Conservation (phyloP, 208 protist species). For the Trypanosoma platydactyli region DNA sequence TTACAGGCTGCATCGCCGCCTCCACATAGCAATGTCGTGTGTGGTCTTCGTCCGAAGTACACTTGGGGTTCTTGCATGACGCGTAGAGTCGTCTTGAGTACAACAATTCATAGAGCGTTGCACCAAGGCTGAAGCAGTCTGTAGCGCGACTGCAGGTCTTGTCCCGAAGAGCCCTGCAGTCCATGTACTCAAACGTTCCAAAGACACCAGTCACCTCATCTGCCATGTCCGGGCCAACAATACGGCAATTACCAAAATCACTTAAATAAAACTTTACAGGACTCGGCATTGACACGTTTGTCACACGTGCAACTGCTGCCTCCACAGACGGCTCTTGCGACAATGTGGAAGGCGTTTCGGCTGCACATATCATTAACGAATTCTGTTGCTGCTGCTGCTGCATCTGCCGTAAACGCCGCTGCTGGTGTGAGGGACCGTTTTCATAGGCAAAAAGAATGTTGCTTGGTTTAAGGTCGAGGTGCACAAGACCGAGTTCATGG, state of each 20-base stretch:
- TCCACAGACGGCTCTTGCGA: neutral
- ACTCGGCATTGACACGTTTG: neutral
- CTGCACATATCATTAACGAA: neutral
- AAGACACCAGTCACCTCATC: conserved; percentile 55
- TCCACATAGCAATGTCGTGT: conserved; percentile 70
- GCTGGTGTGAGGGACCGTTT: conserved; percentile 46
- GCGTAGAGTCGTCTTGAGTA: conserved; percentile 73
- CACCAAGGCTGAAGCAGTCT: conserved; percentile 78
- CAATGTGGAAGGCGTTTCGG: neutral
- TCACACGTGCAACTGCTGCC: conserved; percentile 2
- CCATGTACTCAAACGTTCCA: conserved; percentile 91
- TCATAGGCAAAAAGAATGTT: conserved; percentile 84
- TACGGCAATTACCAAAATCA: conserved; percentile 86
- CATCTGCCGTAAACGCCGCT: conserved; percentile 12
- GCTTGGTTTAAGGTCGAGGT: conserved; percentile 87
- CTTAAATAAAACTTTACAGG: conserved; percentile 84
- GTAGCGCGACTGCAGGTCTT: conserved; percentile 71
- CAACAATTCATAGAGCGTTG: conserved; percentile 74
- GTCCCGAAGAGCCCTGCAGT: conserved; percentile 60
- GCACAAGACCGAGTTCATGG: conserved; percentile 78
- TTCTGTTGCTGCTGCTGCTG: conserved; percentile 7
- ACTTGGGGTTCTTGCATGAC: conserved; percentile 43
- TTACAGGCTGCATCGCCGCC: conserved; percentile 46
- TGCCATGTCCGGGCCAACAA: conserved; percentile 49
- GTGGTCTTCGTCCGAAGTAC: conserved; percentile 58